These are phyloP conservation scores for Acanthamoeba royreba DNA, from an alignment of 208 protist species.

Conservation along the genomic window DNA sequence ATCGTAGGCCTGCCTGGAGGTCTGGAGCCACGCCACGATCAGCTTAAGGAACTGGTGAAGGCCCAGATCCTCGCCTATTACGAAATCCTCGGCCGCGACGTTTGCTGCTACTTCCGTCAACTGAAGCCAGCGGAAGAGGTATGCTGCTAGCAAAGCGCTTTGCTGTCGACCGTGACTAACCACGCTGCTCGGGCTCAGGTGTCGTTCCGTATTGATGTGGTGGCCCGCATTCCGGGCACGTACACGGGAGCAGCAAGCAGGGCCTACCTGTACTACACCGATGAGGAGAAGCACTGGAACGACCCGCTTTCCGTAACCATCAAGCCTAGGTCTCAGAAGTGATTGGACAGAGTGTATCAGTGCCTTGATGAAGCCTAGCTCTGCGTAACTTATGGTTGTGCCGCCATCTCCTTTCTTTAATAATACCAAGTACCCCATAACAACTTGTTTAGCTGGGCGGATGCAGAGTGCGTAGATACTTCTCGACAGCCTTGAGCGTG, in stretches of 20 bases:
- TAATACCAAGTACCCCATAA: too few relatives aligned
- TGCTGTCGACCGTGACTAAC: neutral
- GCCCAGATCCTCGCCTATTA: neutral
- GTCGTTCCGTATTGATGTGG: neutral
- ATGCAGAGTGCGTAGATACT: too few relatives aligned
- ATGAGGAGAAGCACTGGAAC: slow-evolving; percentile 35
- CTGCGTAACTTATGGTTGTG: too few relatives aligned
- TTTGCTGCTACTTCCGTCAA: neutral
- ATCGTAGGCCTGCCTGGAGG: slow-evolving; percentile 43
- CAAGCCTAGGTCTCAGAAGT: too few relatives aligned
- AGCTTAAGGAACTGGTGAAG: slow-evolving; percentile 43
- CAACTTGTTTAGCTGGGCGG: too few relatives aligned
- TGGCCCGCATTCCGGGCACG: slow-evolving; percentile 11
- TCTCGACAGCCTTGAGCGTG: slow-evolving; percentile 16
- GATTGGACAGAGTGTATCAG: too few relatives aligned
- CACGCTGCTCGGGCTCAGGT: neutral
- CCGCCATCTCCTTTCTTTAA: too few relatives aligned
- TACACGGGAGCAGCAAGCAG: neutral
- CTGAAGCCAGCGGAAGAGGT: neutral
- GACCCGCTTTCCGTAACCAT: neutral
- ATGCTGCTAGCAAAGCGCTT: neutral
- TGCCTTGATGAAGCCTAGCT: too few relatives aligned
- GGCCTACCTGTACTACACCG: slow-evolving; percentile 47
- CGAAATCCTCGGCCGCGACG: slow-evolving; percentile 35
- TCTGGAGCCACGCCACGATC: slow-evolving; percentile 32